Conservation (phyloP, 306 rosid species). For the Lathyrus sativus region DNA sequence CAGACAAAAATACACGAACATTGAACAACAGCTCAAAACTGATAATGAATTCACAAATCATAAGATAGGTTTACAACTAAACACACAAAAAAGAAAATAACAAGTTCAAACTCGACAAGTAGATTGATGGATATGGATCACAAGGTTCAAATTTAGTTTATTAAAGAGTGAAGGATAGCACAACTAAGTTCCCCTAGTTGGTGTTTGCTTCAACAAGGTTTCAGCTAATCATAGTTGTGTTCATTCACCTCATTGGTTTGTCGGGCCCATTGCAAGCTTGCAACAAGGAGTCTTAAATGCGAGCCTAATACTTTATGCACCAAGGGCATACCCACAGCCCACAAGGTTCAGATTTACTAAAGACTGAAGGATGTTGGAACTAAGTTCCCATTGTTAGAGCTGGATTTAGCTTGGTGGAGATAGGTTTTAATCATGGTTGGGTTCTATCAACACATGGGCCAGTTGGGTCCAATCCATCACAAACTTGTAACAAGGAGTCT, state of each 20-base stretch:
- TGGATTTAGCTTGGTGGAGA: not conserved
- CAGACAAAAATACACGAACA: not conserved
- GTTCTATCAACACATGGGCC: not conserved
- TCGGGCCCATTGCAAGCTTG: not conserved
- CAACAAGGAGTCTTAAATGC: not conserved
- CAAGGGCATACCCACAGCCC: not conserved
- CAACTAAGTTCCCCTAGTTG: not conserved
- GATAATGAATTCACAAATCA: not conserved
- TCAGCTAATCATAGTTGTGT: not conserved
- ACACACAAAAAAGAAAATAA: not conserved
- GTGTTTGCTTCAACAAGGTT: not conserved
- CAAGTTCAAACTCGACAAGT: not conserved
- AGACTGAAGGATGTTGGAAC: not conserved
- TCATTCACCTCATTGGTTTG: not conserved
- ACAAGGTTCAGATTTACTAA: not conserved
- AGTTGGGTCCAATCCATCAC: not conserved
- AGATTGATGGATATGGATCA: not conserved
- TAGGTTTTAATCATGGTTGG: not conserved
- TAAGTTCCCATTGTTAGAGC: not conserved
- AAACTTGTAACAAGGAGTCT: not conserved
- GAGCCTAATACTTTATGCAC: not conserved
- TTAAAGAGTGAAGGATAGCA: not conserved
- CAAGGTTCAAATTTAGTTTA: not conserved
- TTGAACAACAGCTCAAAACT: not conserved
- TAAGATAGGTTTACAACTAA: not conserved